These are phyloP conservation scores for Zoysia matrella DNA, from an alignment of 202 grass and related monocot species.

Conservation along the genomic window DNA sequence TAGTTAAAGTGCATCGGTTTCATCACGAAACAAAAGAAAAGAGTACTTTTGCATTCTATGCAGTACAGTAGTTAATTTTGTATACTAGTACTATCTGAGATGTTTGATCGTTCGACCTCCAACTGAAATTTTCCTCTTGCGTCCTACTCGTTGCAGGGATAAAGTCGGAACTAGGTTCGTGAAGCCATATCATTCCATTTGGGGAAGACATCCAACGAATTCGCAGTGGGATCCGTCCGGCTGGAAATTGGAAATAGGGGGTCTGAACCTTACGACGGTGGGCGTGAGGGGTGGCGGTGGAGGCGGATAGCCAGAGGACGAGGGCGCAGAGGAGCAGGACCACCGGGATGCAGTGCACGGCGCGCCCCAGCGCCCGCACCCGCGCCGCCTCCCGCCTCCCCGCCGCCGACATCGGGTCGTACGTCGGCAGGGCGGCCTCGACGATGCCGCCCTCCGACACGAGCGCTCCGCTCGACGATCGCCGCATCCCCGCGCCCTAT, in stretches of 20 bases:
- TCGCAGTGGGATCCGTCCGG: not conserved
- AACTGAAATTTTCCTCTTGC: not conserved
- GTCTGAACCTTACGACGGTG: slow-evolving; percentile 35
- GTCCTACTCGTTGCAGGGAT: not conserved
- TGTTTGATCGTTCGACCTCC: not conserved
- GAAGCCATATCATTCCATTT: not conserved
- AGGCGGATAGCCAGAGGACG: slow-evolving; percentile 68
- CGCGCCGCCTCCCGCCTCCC: slow-evolving; percentile 45
- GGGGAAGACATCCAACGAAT: not conserved
- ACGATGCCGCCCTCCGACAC: slow-evolving; percentile 41
- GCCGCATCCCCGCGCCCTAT: slow-evolving; percentile 43
- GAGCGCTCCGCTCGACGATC: slow-evolving; percentile 55
- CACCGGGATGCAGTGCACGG: slow-evolving; percentile 70
- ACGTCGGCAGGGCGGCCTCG: slow-evolving; percentile 55
- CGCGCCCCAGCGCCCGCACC: slow-evolving; percentile 44
- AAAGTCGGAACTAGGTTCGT: not conserved
- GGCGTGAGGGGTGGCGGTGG: slow-evolving; percentile 31
- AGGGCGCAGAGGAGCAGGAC: slow-evolving; percentile 58
- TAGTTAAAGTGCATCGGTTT: not conserved
- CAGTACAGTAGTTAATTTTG: not conserved
- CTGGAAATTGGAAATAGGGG: not conserved
- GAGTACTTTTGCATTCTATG: not conserved
- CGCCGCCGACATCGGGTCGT: slow-evolving; percentile 62
- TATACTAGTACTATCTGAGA: not conserved
- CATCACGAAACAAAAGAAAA: not conserved